A percentile compares a stretch with the other conserved stretches of the same genome.
phyloP scores from a whole-genome alignment of 129 eudicot genomes.

The Helianthus tuberosus region DNA sequence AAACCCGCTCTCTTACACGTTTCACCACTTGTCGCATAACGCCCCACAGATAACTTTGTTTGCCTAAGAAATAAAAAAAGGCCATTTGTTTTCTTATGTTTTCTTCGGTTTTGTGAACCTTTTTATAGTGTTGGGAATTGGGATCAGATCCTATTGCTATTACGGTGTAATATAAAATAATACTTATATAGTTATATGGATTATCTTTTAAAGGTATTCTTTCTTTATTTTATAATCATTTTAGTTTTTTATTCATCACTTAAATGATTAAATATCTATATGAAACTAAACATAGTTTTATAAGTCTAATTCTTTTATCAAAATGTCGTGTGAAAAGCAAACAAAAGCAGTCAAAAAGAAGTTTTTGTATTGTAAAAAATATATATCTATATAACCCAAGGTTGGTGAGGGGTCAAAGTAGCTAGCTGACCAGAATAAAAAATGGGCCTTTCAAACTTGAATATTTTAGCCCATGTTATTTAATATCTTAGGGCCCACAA shows the following conservation, averaged over 20 bases:
- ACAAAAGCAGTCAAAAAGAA: constrained; percentile 32
- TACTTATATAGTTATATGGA: not conserved
- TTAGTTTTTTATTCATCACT: not conserved
- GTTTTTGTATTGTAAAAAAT: not conserved
- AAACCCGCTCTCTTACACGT: too few relatives aligned
- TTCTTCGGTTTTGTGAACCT: too few relatives aligned
- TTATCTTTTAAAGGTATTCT: not conserved
- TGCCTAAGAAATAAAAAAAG: too few relatives aligned
- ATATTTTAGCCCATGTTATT: constrained; percentile 1
- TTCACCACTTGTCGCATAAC: too few relatives aligned
- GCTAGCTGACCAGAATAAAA: not conserved
- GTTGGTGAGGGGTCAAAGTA: constrained; percentile 18
- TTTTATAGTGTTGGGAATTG: too few relatives aligned
- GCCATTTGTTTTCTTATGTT: too few relatives aligned
- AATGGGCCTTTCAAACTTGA: not conserved
- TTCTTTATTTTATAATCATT: not conserved
- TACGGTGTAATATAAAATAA: too few relatives aligned
- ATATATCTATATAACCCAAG: not conserved
- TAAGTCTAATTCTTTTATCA: not conserved
- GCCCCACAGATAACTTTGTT: too few relatives aligned
- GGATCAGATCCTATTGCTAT: too few relatives aligned
- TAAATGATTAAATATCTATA: not conserved
- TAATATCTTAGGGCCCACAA: constrained; percentile 7
- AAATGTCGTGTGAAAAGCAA: constrained; percentile 29
- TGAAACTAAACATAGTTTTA: not conserved